Evolutionary conservation across 495 filamentous ascomycete species (phyloP).

Genomic region (Trichoderma reesei): DNA sequence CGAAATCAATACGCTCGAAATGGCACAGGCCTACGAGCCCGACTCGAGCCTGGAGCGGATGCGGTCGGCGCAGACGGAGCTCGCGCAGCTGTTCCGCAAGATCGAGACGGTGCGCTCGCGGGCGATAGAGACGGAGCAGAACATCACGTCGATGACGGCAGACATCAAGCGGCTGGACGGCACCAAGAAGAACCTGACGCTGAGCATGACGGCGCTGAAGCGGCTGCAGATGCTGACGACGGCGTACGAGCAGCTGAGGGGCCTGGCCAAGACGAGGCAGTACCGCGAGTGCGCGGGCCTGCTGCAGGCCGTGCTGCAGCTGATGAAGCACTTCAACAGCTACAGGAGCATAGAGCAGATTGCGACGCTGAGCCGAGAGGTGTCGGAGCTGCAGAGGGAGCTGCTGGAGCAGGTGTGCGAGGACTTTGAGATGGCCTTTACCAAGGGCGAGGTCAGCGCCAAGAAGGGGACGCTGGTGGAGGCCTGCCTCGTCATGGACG

Average conservation of each 20-base stretch:
- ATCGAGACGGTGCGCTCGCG: constrained; percentile 89
- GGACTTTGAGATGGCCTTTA: constrained; percentile 92
- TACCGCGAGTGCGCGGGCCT: constrained; percentile 95
- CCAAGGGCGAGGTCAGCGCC: constrained; percentile 71
- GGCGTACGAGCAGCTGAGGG: constrained; percentile 90
- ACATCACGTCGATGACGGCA: constrained; percentile 97
- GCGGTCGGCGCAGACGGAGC: constrained; percentile 77
- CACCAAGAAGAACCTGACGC: constrained; percentile 91
- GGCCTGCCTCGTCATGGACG: constrained; percentile 89
- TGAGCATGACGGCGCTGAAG: constrained; percentile 97
- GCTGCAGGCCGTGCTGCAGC: constrained; percentile 90
- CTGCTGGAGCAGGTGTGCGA: constrained; percentile 94
- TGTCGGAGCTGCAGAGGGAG: constrained; percentile 89
- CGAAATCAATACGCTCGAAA: constrained; percentile 68
- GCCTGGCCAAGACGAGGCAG: constrained; percentile 73
- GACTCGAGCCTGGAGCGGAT: constrained; percentile 82
- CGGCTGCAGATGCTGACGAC: constrained; percentile 97
- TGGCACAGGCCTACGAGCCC: constrained; percentile 75
- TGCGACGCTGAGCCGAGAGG: constrained; percentile 82
- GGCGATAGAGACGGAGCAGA: constrained; percentile 83
- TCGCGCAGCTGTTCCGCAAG: constrained; percentile 84
- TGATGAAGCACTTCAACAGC: constrained; percentile 98
- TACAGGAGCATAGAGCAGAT: constrained; percentile 98
- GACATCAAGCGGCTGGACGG: constrained; percentile 97
- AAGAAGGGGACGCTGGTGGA: constrained; percentile 67